Conservation (phyloP, 2,329 filamentous ascomycete species). For the Fusarium avenaceum region DNA sequence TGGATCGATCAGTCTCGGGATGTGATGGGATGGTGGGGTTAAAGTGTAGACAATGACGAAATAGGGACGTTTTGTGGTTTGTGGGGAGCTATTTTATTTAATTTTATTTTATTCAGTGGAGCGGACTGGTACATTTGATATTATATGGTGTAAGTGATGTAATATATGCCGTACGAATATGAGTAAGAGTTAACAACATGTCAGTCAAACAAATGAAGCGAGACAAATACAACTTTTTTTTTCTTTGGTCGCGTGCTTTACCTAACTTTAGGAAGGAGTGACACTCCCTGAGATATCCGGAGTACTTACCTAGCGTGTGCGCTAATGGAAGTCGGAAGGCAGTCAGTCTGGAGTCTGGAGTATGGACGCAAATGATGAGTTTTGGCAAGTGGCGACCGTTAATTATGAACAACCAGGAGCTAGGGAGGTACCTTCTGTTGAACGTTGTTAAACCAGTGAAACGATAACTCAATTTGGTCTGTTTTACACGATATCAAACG, state of each 20-base stretch:
- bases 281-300: conserved; percentile 21
- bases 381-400: conserved; percentile 1
- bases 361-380: not conserved
- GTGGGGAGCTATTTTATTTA: conserved; percentile 5
- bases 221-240: conserved; percentile 4
- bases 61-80: conserved; percentile 21
- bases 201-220: not conserved
- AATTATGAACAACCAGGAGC: not conserved
- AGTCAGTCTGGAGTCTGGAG: not conserved
- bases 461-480: conserved; percentile 5
- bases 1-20: conserved; percentile 38
- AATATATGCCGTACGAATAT: not conserved
- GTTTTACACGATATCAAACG: not conserved
- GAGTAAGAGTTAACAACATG: not conserved
- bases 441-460: not conserved
- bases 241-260: conserved; percentile 37
- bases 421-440: not conserved
- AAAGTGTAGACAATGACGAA: conserved; percentile 37
- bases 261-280: conserved; percentile 19
- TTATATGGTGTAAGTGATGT: not conserved
- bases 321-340: conserved; percentile 9
- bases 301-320: conserved; percentile 19
- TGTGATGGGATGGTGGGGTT: conserved; percentile 38
- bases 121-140: not conserved
- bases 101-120: conserved; percentile 4